Conservation (phyloP, 495 filamentous ascomycete genomes). For the Sporormia fimetaria region DNA sequence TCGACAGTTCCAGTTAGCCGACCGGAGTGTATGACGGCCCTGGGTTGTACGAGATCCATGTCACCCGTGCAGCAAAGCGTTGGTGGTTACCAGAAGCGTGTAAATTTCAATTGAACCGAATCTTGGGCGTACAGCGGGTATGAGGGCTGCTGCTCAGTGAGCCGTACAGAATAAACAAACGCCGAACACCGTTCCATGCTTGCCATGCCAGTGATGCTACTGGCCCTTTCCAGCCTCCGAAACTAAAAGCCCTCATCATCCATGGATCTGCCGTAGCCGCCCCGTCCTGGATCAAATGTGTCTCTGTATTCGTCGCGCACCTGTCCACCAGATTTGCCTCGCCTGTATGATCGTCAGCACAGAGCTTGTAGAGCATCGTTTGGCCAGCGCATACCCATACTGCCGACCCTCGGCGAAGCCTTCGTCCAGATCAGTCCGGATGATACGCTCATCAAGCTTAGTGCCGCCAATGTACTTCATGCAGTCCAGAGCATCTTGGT, state of each 20-base stretch:
- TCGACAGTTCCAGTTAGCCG: slow-evolving; percentile 11
- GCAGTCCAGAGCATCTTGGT: slow-evolving; percentile 90
- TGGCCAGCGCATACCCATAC: slow-evolving; percentile 54
- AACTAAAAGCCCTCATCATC: no score
- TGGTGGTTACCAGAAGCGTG: no score
- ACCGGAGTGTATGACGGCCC: slow-evolving; percentile 6
- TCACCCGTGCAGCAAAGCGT: no score
- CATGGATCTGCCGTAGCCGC: slow-evolving; percentile 54
- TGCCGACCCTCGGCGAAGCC: slow-evolving; percentile 93
- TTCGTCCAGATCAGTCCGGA: slow-evolving; percentile 91
- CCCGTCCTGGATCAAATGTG: slow-evolving; percentile 88
- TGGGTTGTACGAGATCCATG: no score
- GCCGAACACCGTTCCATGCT: neutral
- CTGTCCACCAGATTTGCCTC: slow-evolving; percentile 88
- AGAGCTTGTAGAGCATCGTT: neutral
- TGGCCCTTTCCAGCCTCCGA: slow-evolving; percentile 6
- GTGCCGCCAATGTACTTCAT: slow-evolving; percentile 98
- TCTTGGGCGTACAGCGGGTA: no score
- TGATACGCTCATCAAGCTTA: slow-evolving; percentile 95
- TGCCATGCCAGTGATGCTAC: neutral
- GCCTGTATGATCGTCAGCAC: slow-evolving; percentile 31
- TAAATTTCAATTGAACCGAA: no score
- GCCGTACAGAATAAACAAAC: no score
- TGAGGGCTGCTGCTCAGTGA: no score
- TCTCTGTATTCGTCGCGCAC: slow-evolving; percentile 96